Evolutionary conservation across 805 yeast genomes (phyloP), one percentile per base, ranked within the genome.

Genomic region (Metschnikowia reukaufii): DNA sequence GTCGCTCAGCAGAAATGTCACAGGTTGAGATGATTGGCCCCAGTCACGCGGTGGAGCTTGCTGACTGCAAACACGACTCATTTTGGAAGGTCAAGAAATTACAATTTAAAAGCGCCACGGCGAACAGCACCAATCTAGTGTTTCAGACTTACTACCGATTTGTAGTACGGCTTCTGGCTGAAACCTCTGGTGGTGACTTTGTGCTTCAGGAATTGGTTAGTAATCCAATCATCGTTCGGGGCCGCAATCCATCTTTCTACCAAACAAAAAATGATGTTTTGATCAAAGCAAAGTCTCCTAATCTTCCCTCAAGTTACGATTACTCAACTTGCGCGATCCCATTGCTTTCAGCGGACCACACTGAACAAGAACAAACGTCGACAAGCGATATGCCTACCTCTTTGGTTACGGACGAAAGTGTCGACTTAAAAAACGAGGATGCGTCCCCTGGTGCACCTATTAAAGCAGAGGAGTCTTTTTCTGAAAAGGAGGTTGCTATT

Each of bases 161-260:
- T 19, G 32, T 47, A 5, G 55, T 39, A 9, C 36, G 41, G 29
- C 41, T 55, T 6, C 19, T 44, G 21, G 58, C 52, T 12, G 54
- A 50, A n/a, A 33, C 44, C 8, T 27, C 51, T 2, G 35, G 51
- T 4, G 49, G 50, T 12, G 44, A 46, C 7, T 39, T n/a, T 17
- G 27, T 44, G 6, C 7, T 55, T 7, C 29, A 40, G 13, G 50
- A 44, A 27, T 19, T 50, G 15, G 40, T n/a, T 12, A 52, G 58
- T 39, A 41, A 48, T 7, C 82, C 82, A 1, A 74, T 81, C 3
- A 77, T 78, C 12, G 85, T 81, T 7, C 62, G 86, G 50, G 86
- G 86, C 2, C 61, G 85, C 42, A 81, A 81, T 53, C 85, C 86
- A 2, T 71, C 79, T n/a, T 81, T 81, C 51, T 81, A 80, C 55